phyloP scores from a whole-genome alignment of 257 asterid species.

The Plectranthus barbatus region DNA sequence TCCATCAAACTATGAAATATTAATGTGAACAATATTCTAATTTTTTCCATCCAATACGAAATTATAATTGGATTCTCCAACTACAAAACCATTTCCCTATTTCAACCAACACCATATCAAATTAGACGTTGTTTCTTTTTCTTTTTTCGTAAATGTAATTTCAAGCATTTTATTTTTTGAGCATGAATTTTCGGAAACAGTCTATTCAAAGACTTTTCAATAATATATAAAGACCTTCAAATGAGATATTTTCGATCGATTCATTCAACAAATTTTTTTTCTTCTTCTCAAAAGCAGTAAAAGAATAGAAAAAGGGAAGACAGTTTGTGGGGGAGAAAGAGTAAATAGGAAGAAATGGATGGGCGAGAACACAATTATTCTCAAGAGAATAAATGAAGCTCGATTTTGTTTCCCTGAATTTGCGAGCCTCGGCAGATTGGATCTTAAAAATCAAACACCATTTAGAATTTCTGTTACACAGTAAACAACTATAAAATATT shows the following conservation, averaged over 20 bases:
- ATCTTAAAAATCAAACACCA: constrained; percentile 22
- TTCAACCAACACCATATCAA: background rate
- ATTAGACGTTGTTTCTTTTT: background rate
- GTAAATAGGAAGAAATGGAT: constrained; percentile 11
- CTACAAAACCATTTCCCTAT: background rate
- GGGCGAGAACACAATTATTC: constrained; percentile 29
- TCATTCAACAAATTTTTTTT: too few species aligned
- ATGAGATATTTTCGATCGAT: too few species aligned
- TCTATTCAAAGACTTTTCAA: background rate
- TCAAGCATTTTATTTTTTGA: background rate
- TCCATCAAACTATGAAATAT: background rate
- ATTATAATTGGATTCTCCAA: too few species aligned
- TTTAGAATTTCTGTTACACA: constrained; percentile 15
- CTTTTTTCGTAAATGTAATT: background rate
- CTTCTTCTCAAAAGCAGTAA: too few species aligned
- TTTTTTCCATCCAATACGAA: too few species aligned
- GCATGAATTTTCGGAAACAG: background rate
- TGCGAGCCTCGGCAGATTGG: constrained; percentile 29
- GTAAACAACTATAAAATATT: background rate
- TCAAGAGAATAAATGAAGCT: constrained; percentile 10
- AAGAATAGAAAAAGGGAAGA: too few species aligned
- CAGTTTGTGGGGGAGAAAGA: constrained; percentile 4
- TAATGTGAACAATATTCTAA: too few species aligned
- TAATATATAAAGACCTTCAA: too few species aligned
- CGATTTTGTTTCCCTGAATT: constrained; percentile 12